Conservation (phyloP, 352 stramenopile species). For the Pythium pectinolyticum region DNA sequence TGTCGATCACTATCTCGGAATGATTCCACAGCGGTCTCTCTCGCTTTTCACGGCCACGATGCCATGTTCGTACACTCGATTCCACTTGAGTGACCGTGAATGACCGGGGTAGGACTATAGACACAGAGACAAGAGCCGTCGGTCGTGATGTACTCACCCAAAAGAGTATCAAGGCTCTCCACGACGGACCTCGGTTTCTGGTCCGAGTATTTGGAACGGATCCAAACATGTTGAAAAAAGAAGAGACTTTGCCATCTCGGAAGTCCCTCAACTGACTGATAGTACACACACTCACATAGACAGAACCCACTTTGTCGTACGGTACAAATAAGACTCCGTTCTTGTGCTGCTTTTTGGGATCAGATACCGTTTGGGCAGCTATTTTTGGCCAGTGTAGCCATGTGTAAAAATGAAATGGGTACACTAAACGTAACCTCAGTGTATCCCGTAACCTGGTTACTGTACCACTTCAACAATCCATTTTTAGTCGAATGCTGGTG, state of each 20-base stretch:
- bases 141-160: no score
- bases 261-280: neutral
- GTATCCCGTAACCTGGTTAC: no score
- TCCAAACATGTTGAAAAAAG: neutral
- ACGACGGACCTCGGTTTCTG: slow-evolving; percentile 14
- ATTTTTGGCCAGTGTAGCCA: slow-evolving; percentile 3
- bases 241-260: no score
- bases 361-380: slow-evolving; percentile 2
- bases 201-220: slow-evolving; percentile 4
- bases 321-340: no score
- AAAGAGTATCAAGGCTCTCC: no score
- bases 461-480: neutral
- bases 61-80: neutral
- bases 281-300: neutral
- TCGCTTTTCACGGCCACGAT: no score
- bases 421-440: neutral
- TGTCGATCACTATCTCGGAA: slow-evolving; percentile 12
- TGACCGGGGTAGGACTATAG: no score
- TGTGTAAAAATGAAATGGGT: neutral
- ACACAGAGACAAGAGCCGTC: slow-evolving; percentile 1
- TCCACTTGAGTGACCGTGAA: no score
- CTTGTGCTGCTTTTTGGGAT: neutral
- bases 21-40: slow-evolving; percentile 1
- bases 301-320: no score
- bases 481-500: slow-evolving; percentile 2